These are phyloP conservation scores for Collybia nuda DNA, from an alignment of 768 basidiomycete species.

Conservation along the genomic window DNA sequence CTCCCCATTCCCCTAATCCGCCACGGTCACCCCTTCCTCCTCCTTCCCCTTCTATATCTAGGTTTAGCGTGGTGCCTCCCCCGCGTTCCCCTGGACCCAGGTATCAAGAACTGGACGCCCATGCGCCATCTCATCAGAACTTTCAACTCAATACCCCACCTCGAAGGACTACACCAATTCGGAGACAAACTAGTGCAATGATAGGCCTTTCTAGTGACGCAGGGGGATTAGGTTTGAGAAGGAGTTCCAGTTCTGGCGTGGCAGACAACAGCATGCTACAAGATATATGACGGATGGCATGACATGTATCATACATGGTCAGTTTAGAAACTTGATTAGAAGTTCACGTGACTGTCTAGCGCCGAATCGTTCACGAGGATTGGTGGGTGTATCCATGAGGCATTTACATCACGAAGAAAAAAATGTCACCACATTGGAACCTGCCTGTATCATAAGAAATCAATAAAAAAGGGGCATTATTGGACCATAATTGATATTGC, in stretches of 20 bases:
- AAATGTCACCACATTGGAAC: too few species aligned
- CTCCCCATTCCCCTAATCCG: constrained; percentile 52
- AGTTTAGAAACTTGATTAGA: too few species aligned
- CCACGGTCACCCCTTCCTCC: constrained; percentile 32
- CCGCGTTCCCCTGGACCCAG: constrained; percentile 36
- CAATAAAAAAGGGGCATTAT: too few species aligned
- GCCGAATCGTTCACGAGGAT: too few species aligned
- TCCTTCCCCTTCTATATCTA: constrained; percentile 26
- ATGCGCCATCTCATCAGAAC: constrained; percentile 21
- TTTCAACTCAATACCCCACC: constrained; percentile 46
- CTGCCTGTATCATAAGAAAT: too few species aligned
- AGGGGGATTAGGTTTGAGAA: constrained; percentile 27
- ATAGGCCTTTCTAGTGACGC: constrained; percentile 16
- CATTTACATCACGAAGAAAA: too few species aligned
- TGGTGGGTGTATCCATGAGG: too few species aligned
- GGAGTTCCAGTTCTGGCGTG: constrained; percentile 16
- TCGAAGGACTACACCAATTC: constrained; percentile 28
- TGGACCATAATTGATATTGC: too few species aligned
- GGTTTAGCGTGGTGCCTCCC: constrained; percentile 19
- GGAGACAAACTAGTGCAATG: constrained; percentile 18
- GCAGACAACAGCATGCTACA: constrained; percentile 5
- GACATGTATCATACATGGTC: not conserved
- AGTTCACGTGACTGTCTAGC: too few species aligned
- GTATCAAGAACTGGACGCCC: constrained; percentile 32
- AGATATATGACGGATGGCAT: not conserved